These are phyloP conservation scores for Rhodosporidiobolus sp. DNA, from an alignment of 768 basidiomycete genomes.

Conservation along the genomic window DNA sequence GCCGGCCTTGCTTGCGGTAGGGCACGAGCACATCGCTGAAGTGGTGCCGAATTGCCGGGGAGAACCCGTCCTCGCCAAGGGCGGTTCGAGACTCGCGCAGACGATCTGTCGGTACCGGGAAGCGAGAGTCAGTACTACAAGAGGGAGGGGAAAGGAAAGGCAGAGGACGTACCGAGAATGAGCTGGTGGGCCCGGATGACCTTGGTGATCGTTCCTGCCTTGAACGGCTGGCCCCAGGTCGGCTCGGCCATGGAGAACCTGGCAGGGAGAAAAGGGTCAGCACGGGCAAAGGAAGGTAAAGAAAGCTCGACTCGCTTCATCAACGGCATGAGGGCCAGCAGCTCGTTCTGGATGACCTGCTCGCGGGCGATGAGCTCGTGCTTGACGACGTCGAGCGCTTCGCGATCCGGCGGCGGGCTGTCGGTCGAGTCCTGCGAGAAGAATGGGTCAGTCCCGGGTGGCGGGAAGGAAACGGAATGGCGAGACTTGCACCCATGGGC, in stretches of 20 bases:
- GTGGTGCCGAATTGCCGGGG: slow-evolving; percentile 33
- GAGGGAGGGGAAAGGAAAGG: not conserved
- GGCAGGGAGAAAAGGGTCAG: not conserved
- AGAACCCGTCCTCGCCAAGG: slow-evolving; percentile 16
- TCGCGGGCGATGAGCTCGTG: slow-evolving; percentile 44
- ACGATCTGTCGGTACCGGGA: slow-evolving; percentile 33
- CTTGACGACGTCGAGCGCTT: slow-evolving; percentile 32
- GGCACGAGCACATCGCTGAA: slow-evolving; percentile 40
- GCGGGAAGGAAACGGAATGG: not conserved
- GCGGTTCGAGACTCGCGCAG: slow-evolving; percentile 33
- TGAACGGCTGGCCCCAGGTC: slow-evolving; percentile 39
- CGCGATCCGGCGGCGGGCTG: slow-evolving; percentile 26
- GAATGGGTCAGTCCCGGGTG: not conserved
- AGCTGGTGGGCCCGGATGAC: slow-evolving; percentile 43
- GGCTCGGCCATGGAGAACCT: slow-evolving; percentile 46
- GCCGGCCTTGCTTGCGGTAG: slow-evolving; percentile 40
- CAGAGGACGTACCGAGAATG: not conserved
- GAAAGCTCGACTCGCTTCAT: slow-evolving; percentile 37
- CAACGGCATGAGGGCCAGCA: slow-evolving; percentile 43
- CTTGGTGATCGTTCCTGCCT: slow-evolving; percentile 21
- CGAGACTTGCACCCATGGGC: not conserved
- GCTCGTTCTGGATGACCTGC: slow-evolving; percentile 42
- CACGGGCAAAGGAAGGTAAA: not conserved
- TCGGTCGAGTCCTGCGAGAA: slow-evolving; percentile 23
- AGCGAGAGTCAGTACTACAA: not conserved